These are phyloP conservation scores for Protostelium mycophagum DNA, from an alignment of 78 protist species.

Conservation along the genomic window DNA sequence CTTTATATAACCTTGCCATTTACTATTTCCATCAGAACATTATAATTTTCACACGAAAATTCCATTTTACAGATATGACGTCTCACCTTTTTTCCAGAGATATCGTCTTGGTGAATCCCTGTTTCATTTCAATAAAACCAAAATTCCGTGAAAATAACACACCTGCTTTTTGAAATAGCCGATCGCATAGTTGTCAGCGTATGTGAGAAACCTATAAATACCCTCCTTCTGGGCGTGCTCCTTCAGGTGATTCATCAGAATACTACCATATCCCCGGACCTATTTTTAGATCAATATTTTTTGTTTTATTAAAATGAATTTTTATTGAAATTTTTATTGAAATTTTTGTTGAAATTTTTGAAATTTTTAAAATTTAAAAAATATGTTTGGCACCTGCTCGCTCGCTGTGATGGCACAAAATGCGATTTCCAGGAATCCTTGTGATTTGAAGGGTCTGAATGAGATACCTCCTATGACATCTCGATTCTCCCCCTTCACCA, in stretches of 20 bases:
- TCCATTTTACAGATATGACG: background rate
- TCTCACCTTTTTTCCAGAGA: background rate
- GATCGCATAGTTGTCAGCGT: conserved; percentile 93
- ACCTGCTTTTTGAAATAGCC: conserved; percentile 91
- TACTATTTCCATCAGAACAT: too few relatives aligned
- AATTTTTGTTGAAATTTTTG: background rate
- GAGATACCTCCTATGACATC: conserved; percentile 85
- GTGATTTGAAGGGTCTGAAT: conserved; percentile 72
- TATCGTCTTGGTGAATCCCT: background rate
- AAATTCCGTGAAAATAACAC: background rate
- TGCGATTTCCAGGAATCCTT: conserved; percentile 84
- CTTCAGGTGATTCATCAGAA: conserved; percentile 86
- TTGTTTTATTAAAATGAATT: background rate
- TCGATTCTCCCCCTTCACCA: conserved; percentile 20
- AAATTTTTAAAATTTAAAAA: background rate
- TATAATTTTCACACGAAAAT: too few relatives aligned
- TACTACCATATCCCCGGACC: conserved; percentile 83
- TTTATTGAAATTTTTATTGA: background rate
- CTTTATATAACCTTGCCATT: conserved; percentile 82
- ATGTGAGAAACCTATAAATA: conserved; percentile 79
- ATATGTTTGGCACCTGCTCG: conserved; percentile 62
- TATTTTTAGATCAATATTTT: background rate
- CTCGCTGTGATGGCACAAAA: conserved; percentile 80
- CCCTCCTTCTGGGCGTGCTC: conserved; percentile 56
- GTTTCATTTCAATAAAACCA: background rate